phyloP scores from a whole-genome alignment of 208 protist species.

The Trypanosoma theileri region DNA sequence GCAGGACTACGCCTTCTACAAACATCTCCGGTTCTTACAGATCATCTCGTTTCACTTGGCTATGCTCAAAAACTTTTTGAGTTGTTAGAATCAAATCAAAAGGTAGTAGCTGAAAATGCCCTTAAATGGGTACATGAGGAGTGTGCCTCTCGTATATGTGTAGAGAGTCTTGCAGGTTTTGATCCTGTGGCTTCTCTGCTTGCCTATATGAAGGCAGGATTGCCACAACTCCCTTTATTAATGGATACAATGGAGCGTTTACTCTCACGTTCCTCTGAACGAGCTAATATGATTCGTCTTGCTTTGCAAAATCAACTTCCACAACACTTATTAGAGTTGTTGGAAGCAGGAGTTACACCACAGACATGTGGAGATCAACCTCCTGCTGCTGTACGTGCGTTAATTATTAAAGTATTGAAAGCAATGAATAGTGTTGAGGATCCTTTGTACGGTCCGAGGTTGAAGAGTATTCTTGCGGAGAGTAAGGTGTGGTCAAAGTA shows the following conservation, averaged over 20 bases:
- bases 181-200: constrained; percentile 52
- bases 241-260: constrained; percentile 64
- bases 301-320: constrained; percentile 49
- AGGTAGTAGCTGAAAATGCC: constrained; percentile 27
- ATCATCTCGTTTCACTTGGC: constrained; percentile 66
- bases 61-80: constrained; percentile 66
- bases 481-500: constrained; percentile 83
- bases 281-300: constrained; percentile 28
- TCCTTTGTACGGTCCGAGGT: constrained; percentile 31
- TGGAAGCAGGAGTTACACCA: constrained; percentile 56
- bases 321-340: constrained; percentile 50
- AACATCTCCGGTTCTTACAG: constrained; percentile 44
- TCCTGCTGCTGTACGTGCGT: constrained; percentile 70
- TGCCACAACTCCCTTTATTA: constrained; percentile 31
- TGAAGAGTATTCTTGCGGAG: constrained; percentile 52
- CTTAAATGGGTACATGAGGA: constrained; percentile 65
- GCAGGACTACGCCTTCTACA: constrained; percentile 46
- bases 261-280: constrained; percentile 40
- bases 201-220: constrained; percentile 32
- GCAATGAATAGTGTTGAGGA: constrained; percentile 54
- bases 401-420: constrained; percentile 89
- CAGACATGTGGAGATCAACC: constrained; percentile 32
- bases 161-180: constrained; percentile 50
- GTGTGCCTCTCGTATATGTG: constrained; percentile 49
- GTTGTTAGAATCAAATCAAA: constrained; percentile 26